phyloP scores from a whole-genome alignment of 768 basidiomycete species.

The Tricholoma sp. region DNA sequence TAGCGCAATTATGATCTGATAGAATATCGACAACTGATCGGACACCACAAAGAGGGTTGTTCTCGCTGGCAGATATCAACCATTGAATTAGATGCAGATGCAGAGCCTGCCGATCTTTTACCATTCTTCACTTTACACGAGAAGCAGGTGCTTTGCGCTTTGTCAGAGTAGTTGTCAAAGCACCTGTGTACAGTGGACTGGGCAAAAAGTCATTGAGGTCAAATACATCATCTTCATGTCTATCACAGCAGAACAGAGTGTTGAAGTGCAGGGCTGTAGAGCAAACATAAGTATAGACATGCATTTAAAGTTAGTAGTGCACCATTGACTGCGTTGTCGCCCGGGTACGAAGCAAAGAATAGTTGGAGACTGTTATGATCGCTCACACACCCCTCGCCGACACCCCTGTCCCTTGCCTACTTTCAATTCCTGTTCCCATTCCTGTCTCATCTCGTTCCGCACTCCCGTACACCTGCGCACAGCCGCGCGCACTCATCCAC shows the following conservation, averaged over 20 bases:
- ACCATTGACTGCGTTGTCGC: not conserved
- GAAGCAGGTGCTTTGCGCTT: not conserved
- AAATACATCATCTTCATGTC: not conserved
- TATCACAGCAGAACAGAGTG: not conserved
- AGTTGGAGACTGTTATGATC: too few relatives aligned
- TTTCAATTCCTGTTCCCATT: too few relatives aligned
- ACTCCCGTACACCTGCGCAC: too few relatives aligned
- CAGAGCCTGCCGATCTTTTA: not conserved
- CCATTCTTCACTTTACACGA: not conserved
- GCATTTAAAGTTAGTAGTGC: not conserved
- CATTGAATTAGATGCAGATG: not conserved
- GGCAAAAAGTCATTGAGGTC: not conserved
- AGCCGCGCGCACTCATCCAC: too few relatives aligned
- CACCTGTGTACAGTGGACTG: not conserved
- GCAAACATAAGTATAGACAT: not conserved
- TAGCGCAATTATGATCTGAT: not conserved
- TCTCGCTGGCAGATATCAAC: not conserved
- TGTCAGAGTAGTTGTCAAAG: not conserved
- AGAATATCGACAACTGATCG: not conserved
- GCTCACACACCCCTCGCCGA: too few relatives aligned
- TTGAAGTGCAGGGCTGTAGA: not conserved
- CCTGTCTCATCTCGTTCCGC: too few relatives aligned
- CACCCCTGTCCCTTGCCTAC: too few relatives aligned
- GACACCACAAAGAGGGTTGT: not conserved
- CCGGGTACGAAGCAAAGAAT: not conserved